Conservation (phyloP, 352 stramenopile genomes). For the Pythium oligandrum region DNA sequence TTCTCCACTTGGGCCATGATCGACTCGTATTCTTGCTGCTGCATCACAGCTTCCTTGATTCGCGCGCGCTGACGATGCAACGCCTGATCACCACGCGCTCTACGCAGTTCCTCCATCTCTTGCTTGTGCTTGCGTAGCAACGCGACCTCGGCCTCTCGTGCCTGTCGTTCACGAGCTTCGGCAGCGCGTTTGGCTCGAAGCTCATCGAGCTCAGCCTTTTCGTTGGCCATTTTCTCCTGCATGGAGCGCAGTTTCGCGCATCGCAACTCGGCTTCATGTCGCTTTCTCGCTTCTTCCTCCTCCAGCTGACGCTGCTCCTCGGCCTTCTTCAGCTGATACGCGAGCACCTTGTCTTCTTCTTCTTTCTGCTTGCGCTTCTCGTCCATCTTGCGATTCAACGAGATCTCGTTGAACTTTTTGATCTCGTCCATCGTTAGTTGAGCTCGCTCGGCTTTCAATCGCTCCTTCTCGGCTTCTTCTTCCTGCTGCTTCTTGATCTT, state of each 20-base stretch:
- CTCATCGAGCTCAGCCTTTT: slow-evolving; percentile 89
- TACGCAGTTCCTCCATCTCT: slow-evolving; percentile 74
- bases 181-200: slow-evolving; percentile 86
- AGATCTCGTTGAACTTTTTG: slow-evolving; percentile 60
- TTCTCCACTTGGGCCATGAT: slow-evolving; percentile 81
- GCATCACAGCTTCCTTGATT: slow-evolving; percentile 72
- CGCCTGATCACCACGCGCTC: slow-evolving; percentile 58
- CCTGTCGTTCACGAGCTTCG: slow-evolving; percentile 86
- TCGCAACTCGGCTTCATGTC: slow-evolving; percentile 67
- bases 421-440: slow-evolving; percentile 70
- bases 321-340: slow-evolving; percentile 72
- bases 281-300: slow-evolving; percentile 58
- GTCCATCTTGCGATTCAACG: slow-evolving; percentile 35
- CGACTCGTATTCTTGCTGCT: slow-evolving; percentile 87
- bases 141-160: slow-evolving; percentile 76
- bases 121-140: slow-evolving; percentile 84
- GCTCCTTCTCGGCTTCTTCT: slow-evolving; percentile 73
- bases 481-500: slow-evolving; percentile 75
- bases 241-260: slow-evolving; percentile 70
- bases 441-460: slow-evolving; percentile 45
- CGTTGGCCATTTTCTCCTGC: slow-evolving; percentile 87
- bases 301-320: slow-evolving; percentile 58
- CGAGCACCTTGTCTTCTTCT: slow-evolving; percentile 62
- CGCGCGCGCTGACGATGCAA: slow-evolving; percentile 65
- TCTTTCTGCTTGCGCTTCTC: slow-evolving; percentile 78